Evolutionary conservation across 139 green algal genomes (phyloP).

Genomic region (Ettlia oleoabundans): DNA sequence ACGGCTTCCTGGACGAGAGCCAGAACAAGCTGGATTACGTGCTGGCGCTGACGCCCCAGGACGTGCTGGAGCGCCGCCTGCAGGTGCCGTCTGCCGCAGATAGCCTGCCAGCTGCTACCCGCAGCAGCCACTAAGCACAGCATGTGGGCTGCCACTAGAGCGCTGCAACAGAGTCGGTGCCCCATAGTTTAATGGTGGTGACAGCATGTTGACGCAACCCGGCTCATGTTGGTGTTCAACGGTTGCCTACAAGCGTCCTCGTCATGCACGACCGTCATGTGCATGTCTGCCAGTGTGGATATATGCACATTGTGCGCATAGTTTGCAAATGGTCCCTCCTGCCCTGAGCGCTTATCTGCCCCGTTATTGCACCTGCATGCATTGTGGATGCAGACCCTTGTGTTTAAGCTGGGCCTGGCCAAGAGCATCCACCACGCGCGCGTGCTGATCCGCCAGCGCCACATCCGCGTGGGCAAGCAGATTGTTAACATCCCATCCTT

Average conservation of each 20-base stretch:
- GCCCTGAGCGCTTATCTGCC: neutral
- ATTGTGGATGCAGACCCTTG: conserved; percentile 90
- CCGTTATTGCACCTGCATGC: neutral
- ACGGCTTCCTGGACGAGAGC: conserved; percentile 94
- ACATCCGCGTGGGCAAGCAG: conserved; percentile 99
- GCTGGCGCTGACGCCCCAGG: conserved; percentile 88
- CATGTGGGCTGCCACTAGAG: too few species aligned
- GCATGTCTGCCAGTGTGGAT: too few species aligned
- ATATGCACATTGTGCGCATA: too few species aligned
- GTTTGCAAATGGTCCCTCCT: neutral
- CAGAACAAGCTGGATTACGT: conserved; percentile 99
- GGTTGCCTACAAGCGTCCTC: too few species aligned
- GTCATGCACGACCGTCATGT: too few species aligned
- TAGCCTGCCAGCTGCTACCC: too few species aligned
- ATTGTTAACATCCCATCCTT: conserved; percentile 99
- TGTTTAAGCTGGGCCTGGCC: conserved; percentile 99
- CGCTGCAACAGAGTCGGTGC: too few species aligned
- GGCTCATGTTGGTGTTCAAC: too few species aligned
- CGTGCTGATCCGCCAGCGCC: conserved; percentile 97
- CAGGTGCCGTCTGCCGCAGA: conserved; percentile 53
- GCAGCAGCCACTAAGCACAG: too few species aligned
- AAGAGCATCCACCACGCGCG: conserved; percentile 99
- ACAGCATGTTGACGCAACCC: too few species aligned
- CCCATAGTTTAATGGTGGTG: too few species aligned
- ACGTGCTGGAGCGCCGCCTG: conserved; percentile 86